Evolutionary conservation across 225 moss, liverwort and hornwort genomes (phyloP), one percentile per base, ranked within the genome.

Genomic region (Rhytidiadelphus loreus): DNA sequence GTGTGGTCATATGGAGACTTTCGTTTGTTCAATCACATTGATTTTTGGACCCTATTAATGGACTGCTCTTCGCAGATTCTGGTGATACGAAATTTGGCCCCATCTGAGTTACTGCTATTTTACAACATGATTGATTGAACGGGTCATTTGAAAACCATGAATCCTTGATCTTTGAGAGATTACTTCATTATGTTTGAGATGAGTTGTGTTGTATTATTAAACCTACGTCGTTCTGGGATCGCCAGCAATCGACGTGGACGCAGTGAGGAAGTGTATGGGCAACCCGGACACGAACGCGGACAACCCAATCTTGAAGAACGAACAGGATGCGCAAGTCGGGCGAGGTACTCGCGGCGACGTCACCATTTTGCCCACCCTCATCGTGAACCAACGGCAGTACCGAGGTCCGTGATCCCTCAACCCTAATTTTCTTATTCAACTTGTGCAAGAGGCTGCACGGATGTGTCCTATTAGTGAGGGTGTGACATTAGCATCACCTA

Each of bases 351-450:
- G 98, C 18, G 98, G 98, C 16, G 98, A 98, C 60, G 98, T 98
- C 41, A 98, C 98, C 48, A 97, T 98, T 77, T 84, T 98, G 73
- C 98, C 98, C 7, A 98, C 98, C 65, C 95, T 98, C 16, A 95
- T 98, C 50, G 93, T 98, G 65, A 98, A 98, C 90, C 78, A 96
- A 55, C 89, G 91, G 68, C 98, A 98, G 89, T 98, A 98, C 85
- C 92, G 98, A 91, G 97, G 93, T 93, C 29, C 63, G 81, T 63
- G 50, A 85, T 87, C 80, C n/a, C 35, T n/a, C 11, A 64, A 82
- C 66, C 85, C 52, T 89, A 44, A 26, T 13, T 64, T 37, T 35
- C 33, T 55, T 43, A 8, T 39, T 72, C 23, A 50, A 24, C 22
- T 59, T 48, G 12, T 33, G 86, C 41, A 55, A 46, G 25, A 44